These are phyloP conservation scores for Fraxinus xanthoxyloides DNA, from an alignment of 305 asterid genomes.

Conservation along the genomic window DNA sequence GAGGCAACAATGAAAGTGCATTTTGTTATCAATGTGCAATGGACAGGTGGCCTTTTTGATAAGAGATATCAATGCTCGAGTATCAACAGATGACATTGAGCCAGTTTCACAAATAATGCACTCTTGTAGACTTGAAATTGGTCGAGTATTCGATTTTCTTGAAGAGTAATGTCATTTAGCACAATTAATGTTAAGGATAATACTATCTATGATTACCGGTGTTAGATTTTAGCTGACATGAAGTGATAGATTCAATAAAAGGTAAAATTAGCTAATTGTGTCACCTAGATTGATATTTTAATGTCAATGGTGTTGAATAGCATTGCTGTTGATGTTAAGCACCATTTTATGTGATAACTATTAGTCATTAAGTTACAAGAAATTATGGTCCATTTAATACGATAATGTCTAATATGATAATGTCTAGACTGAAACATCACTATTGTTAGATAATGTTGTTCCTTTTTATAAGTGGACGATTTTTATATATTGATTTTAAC, in stretches of 20 bases:
- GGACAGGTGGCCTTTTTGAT: neutral
- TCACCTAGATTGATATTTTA: neutral
- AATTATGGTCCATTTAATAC: neutral
- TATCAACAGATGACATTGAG: neutral
- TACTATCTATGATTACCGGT: no score
- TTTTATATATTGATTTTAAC: no score
- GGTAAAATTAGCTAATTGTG: neutral
- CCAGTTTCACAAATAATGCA: neutral
- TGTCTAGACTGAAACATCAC: neutral
- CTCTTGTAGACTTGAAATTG: neutral
- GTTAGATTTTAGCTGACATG: neutral
- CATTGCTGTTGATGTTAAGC: no score
- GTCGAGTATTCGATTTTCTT: neutral
- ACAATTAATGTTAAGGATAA: neutral
- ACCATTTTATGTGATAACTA: neutral
- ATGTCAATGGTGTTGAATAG: neutral
- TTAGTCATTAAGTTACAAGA: neutral
- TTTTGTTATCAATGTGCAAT: neutral
- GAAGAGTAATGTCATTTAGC: neutral
- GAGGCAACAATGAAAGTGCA: neutral
- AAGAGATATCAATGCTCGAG: neutral
- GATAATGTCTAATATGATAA: no score
- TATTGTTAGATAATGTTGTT: neutral
- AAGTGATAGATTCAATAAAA: neutral
- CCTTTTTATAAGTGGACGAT: no score